Evolutionary conservation across 108 stramenopile species (phyloP), one percentile per base, ranked within the genome.

Genomic region (Cylindrotheca fusiformis): DNA sequence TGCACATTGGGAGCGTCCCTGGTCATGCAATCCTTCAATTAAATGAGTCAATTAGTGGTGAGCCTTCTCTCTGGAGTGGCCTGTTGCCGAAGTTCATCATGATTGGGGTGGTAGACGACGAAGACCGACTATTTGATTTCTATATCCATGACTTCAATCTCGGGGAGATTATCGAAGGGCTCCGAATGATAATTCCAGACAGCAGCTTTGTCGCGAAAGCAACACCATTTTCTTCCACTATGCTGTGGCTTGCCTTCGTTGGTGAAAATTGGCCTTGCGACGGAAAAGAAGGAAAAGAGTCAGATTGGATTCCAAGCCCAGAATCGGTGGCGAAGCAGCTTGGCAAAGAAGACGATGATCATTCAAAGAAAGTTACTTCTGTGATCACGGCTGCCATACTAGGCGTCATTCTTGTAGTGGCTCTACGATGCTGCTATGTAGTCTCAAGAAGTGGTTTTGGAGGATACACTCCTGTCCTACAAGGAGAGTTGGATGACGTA

Each of bases 1-100:
- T 61, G 19, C 56, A 30, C 27, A 26, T 83, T 25, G 66, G 67
- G 22, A 52, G 31, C 6, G 36, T 75, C 25, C 33, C 62, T 14
- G 28, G 52, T 17, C 18, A 25, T 2, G 44, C 48, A 14, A 55
- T 75, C 26, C 20, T 59, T 10, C 0, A 20, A 23, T 27, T 70
- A 1, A 48, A 70, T 31, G 52, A 46, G 0, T 53, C 53, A 3
- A 18, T 70, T 4, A 62, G 54, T n/a, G 27, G 4, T 5, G 22
- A 46, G 14, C n/a, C n/a, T n/a, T n/a, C n/a, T n/a, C n/a, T n/a
- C n/a, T n/a, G n/a, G n/a, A 41, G 14, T 6, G 36, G 36, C 36
- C 6, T 6, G 6, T 14, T 41, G 6, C 36, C 36, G 14, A 6
- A 41, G 10, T 41, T 10, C 36, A 41, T 41, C 14, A 6, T 41